Conservation (phyloP, 2,329 filamentous ascomycete genomes). For the Penicillium vulpinum region DNA sequence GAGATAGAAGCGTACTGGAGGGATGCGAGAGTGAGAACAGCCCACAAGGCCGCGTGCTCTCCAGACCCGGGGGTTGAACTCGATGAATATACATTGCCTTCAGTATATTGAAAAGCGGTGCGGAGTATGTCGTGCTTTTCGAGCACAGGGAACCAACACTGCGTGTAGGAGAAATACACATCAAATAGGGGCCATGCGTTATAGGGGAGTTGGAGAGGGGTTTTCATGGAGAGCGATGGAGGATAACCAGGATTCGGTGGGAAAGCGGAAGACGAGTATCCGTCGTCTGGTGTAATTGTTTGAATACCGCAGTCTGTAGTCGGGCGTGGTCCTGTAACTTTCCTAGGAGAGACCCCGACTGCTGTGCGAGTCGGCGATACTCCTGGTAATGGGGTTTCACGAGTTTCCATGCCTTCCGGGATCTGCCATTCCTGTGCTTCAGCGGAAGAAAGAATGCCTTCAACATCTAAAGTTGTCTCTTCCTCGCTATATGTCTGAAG, state of each 20-base stretch:
- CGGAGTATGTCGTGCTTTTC: conserved; percentile 65
- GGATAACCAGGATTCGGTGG: conserved; percentile 6
- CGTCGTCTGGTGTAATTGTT: conserved; percentile 14
- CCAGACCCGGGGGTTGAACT: conserved; percentile 39
- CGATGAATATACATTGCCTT: conserved; percentile 28
- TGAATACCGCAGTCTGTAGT: conserved; percentile 32
- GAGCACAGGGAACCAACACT: conserved; percentile 73
- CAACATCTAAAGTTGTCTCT: conserved; percentile 32
- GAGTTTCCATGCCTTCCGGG: conserved; percentile 26
- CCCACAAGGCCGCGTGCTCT: conserved; percentile 61
- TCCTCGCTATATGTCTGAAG: conserved; percentile 23
- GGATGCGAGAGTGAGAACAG: conserved; percentile 58
- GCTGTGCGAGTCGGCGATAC: conserved; percentile 30
- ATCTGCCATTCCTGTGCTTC: conserved; percentile 38
- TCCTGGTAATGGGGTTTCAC: conserved; percentile 21
- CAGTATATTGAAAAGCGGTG: conserved; percentile 43
- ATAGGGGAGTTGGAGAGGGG: conserved; percentile 54
- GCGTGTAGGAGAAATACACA: conserved; percentile 72
- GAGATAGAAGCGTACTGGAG: conserved; percentile 51
- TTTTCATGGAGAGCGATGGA: conserved; percentile 11
- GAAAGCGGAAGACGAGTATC: background rate
- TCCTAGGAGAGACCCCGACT: conserved; percentile 14
- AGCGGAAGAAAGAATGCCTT: conserved; percentile 31
- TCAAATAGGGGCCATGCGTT: conserved; percentile 59
- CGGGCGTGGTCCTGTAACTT: conserved; percentile 9